Evolutionary conservation across 169 alveolate genomes (phyloP).

Genomic region (Plasmodium adleri): DNA sequence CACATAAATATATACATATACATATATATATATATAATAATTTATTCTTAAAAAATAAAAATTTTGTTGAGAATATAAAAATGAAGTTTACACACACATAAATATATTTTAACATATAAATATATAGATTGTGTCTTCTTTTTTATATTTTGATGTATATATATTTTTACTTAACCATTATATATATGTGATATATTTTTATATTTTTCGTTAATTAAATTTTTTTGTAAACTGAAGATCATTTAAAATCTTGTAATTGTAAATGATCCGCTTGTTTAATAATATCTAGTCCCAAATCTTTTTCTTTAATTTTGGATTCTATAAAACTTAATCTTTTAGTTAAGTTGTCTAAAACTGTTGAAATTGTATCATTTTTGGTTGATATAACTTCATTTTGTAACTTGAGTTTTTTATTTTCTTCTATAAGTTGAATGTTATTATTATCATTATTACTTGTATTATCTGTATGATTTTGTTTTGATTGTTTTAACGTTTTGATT

Average conservation of each 20-base stretch:
- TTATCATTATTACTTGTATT: not conserved
- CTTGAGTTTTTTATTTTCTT: slow-evolving; percentile 75
- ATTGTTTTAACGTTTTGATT: slow-evolving; percentile 22
- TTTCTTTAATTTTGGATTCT: slow-evolving; percentile 60
- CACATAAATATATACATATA: slow-evolving; percentile 7
- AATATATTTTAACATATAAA: not conserved
- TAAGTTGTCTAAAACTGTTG: slow-evolving; percentile 39
- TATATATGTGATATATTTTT: not conserved
- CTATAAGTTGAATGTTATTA: slow-evolving; percentile 8
- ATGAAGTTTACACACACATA: not conserved
- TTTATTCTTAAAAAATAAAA: too few relatives aligned
- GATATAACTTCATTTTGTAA: slow-evolving; percentile 71
- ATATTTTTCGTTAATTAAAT: not conserved
- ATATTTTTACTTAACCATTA: not conserved
- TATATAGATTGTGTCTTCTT: not conserved
- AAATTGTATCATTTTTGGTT: slow-evolving; percentile 70
- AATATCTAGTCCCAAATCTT: slow-evolving; percentile 59
- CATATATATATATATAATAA: not conserved
- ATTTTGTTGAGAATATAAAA: not conserved
- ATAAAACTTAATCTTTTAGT: slow-evolving; percentile 71
- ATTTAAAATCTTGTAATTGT: slow-evolving; percentile 20
- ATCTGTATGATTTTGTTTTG: not conserved
- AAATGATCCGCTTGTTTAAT: slow-evolving; percentile 67
- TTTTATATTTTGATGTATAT: not conserved
- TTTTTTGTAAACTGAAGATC: not conserved